These are phyloP conservation scores for Iberis pinnata DNA, from an alignment of 345 rosid species.

Conservation along the genomic window DNA sequence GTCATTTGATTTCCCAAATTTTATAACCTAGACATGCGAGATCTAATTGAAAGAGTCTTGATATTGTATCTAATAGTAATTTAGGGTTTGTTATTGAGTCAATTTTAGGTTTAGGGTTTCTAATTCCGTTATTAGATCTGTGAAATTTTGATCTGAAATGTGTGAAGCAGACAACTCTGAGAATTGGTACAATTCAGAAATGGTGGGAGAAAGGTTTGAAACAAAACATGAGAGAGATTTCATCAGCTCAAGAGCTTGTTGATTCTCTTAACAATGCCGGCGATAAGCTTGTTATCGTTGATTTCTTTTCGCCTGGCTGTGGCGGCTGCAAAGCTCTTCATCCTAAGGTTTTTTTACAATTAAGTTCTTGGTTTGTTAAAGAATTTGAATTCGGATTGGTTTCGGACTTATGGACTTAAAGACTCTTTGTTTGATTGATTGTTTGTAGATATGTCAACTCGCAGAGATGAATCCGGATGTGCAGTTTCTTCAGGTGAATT, in stretches of 20 bases:
- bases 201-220: slow-evolving; percentile 87
- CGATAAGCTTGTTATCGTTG: slow-evolving; percentile 70
- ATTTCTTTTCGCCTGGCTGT: slow-evolving; percentile 91
- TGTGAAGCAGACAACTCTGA: slow-evolving; percentile 35
- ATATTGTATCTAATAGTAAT: neutral
- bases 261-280: slow-evolving; percentile 60
- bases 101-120: neutral
- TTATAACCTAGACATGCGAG: no score
- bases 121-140: neutral
- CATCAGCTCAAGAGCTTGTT: slow-evolving; percentile 78
- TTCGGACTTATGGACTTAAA: no score
- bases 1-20: slow-evolving; percentile 31
- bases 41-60: no score
- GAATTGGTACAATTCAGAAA: slow-evolving; percentile 46
- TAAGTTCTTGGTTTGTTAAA: neutral
- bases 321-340: slow-evolving; percentile 94
- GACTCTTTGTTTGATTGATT: neutral
- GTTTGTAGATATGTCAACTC: slow-evolving; percentile 67
- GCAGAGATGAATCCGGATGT: slow-evolving; percentile 74
- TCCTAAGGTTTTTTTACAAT: slow-evolving; percentile 54
- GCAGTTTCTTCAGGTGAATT: slow-evolving; percentile 79
- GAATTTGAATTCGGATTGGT: no score
- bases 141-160: neutral
- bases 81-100: slow-evolving; percentile 26
- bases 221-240: slow-evolving; percentile 72